A percentile compares a stretch with the other conserved stretches of the same genome.
Conservation (phyloP, 1,139 yeast species). For the Debaryomyces fabryi region DNA sequence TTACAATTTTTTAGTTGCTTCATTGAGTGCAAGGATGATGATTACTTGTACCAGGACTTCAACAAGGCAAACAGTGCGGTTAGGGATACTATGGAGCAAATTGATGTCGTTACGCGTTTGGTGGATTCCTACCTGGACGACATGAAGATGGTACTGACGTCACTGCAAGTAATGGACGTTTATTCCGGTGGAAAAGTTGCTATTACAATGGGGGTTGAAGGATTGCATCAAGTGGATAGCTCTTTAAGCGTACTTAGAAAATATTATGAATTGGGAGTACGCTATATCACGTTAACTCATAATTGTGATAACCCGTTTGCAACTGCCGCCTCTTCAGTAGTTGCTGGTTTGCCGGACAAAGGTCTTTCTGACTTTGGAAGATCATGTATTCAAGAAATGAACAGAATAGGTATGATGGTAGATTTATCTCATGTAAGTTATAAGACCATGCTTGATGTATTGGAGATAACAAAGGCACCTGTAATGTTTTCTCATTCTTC, state of each 20-base stretch:
- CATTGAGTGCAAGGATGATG: slow-evolving; percentile 46
- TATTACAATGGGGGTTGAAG: slow-evolving; percentile 54
- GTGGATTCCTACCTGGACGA: slow-evolving; percentile 40
- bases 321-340: slow-evolving; percentile 43
- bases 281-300: slow-evolving; percentile 55
- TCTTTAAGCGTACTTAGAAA: slow-evolving; percentile 52
- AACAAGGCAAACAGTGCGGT: slow-evolving; percentile 43
- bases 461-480: slow-evolving; percentile 47
- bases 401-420: slow-evolving; percentile 55
- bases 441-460: slow-evolving; percentile 51
- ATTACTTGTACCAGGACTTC: slow-evolving; percentile 42
- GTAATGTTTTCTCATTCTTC: slow-evolving; percentile 56
- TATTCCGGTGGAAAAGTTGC: slow-evolving; percentile 42
- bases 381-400: slow-evolving; percentile 49
- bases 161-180: slow-evolving; percentile 39
- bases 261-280: slow-evolving; percentile 50
- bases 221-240: slow-evolving; percentile 53
- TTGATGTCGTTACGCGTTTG: slow-evolving; percentile 51
- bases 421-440: slow-evolving; percentile 56
- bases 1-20: slow-evolving; percentile 50
- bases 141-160: slow-evolving; percentile 39
- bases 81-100: slow-evolving; percentile 55
- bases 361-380: slow-evolving; percentile 48
- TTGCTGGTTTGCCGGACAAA: slow-evolving; percentile 41
- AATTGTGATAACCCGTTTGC: slow-evolving; percentile 61